These are phyloP conservation scores for Trypanosoma avium DNA, from an alignment of 208 protist species.

Conservation along the genomic window DNA sequence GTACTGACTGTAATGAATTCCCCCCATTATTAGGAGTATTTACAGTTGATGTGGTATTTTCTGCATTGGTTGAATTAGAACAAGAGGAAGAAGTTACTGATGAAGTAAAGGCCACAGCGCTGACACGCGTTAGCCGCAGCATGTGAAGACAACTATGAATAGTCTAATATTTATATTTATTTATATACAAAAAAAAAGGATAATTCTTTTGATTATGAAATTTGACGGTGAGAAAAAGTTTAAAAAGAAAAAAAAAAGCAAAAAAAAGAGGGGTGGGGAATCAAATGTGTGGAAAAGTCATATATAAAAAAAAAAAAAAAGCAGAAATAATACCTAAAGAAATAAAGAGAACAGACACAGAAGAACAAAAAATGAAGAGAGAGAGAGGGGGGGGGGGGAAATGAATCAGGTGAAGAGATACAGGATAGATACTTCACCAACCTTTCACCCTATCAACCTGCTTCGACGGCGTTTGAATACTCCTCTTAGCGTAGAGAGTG, in stretches of 20 bases:
- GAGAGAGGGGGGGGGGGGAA: no score
- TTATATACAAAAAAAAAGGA: slow-evolving; percentile 1
- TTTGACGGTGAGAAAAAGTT: background rate
- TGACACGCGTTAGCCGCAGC: background rate
- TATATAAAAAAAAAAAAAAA: background rate
- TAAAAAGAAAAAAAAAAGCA: slow-evolving; percentile 7
- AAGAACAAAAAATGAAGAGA: slow-evolving; percentile 13
- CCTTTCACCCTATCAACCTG: no score
- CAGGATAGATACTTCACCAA: no score
- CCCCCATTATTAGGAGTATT: no score
- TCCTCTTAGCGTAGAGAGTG: no score
- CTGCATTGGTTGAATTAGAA: no score
- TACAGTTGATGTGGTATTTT: no score
- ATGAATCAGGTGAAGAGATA: no score
- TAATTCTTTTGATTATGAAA: background rate
- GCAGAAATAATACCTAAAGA: slow-evolving; percentile 12
- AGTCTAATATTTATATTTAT: slow-evolving; percentile 21
- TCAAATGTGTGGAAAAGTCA: background rate
- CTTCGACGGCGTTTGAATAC: no score
- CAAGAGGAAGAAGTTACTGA: no score
- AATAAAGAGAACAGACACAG: slow-evolving; percentile 20
- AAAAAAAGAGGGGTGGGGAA: background rate
- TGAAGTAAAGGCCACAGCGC: background rate
- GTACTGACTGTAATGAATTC: background rate
- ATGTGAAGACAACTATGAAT: background rate